Base-by-base conservation (phyloP, 2,329 filamentous ascomycete genomes). In the Fusarium newnesense region DNA sequence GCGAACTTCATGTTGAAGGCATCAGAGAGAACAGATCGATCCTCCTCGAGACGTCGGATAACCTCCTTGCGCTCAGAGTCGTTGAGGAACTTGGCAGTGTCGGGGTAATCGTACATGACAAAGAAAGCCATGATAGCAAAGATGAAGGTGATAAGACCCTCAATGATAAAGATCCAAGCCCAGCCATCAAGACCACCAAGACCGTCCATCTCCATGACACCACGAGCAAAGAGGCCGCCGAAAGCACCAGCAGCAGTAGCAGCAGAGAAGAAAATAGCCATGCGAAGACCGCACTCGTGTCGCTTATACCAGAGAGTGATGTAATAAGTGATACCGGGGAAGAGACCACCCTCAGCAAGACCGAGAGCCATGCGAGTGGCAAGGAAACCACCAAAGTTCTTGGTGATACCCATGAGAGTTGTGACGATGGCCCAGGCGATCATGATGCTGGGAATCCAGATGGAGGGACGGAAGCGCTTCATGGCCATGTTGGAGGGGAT, bases 121-220 rank as follows among this genome's bases (percentile, higher is more conserved):
- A 85, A 88, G 75, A 85, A 86, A 43, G 84, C 85, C 44, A 78
- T 75, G 42, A 85, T 69, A 44, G 86, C 79, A 46, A 87, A 82
- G 37, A 85, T 4, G 9, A 88, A 79, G 10, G 86, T 88, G 28
- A 84, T 75, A 26, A 87, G 66, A 36, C 88, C 88, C 79, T 93
- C 91, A 7, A 94, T 83, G 66, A 95, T 92, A 79, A 96, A 96
- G 58, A 96, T 94, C 93, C 92, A 95, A 4, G 89, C 85, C 93
- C 93, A 96, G 3, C 92, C 92, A 56, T 81, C 79, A 18, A 89
- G 86, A 32, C 81, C 80, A 6, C 88, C 81, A 11, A 83, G 74
- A 5, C 87, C 87, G 3, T 84, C 76, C 86, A 92, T 89, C 77
- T 90, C 87, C 37, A 88, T 86, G 57, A 92, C 87, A 28, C 85